Evolutionary conservation across 345 rosid species (phyloP).

Genomic region (Salix caprea): DNA sequence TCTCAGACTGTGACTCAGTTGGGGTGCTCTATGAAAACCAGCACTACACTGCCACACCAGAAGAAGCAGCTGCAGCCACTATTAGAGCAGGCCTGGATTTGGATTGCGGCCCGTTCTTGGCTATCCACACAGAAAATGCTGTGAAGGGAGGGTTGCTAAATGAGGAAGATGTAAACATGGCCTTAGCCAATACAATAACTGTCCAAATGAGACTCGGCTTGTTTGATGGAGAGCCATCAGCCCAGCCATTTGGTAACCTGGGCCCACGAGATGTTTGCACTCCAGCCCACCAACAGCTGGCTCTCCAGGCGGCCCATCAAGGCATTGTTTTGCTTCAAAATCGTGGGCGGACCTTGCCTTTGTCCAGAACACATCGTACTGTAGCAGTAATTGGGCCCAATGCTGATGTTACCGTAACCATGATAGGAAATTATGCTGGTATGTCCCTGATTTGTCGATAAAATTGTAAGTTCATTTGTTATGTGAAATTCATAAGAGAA

Average conservation of each 20-base stretch:
- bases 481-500: neutral
- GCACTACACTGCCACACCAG: slow-evolving; percentile 71
- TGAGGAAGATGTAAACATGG: slow-evolving; percentile 53
- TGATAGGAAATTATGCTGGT: slow-evolving; percentile 98
- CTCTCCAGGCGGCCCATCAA: slow-evolving; percentile 83
- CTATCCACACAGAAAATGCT: slow-evolving; percentile 62
- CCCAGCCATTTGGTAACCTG: slow-evolving; percentile 59
- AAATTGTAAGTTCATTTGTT: neutral
- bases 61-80: slow-evolving; percentile 76
- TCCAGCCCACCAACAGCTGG: slow-evolving; percentile 56
- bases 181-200: slow-evolving; percentile 71
- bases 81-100: slow-evolving; percentile 85
- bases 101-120: slow-evolving; percentile 90
- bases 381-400: slow-evolving; percentile 93
- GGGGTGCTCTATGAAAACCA: slow-evolving; percentile 66
- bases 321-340: slow-evolving; percentile 81
- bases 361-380: slow-evolving; percentile 45
- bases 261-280: slow-evolving; percentile 83
- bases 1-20: slow-evolving; percentile 89
- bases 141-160: slow-evolving; percentile 41
- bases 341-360: slow-evolving; percentile 43
- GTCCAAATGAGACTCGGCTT: slow-evolving; percentile 94
- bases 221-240: slow-evolving; percentile 82
- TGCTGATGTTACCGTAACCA: slow-evolving; percentile 79
- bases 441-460: neutral